Conservation (phyloP, 768 basidiomycete genomes). For the Rubroboletus satanas region DNA sequence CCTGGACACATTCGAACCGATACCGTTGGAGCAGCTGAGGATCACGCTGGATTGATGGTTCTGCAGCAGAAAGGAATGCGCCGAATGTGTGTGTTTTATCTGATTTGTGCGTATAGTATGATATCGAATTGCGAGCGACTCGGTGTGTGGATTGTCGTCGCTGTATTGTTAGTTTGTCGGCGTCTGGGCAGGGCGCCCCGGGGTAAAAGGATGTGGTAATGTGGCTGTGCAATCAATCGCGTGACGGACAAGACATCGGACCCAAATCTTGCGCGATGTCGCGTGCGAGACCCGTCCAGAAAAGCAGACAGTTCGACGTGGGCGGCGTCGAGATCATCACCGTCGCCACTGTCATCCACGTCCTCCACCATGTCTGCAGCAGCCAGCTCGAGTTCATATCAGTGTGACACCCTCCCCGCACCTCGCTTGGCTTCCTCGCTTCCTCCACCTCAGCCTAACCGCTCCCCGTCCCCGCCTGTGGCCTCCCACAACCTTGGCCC, state of each 20-base stretch:
- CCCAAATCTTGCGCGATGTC: constrained; percentile 30
- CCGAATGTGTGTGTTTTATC: constrained; percentile 20
- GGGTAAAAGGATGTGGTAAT: not conserved
- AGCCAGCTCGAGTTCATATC: constrained; percentile 33
- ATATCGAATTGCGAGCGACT: constrained; percentile 32
- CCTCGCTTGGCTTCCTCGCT: constrained; percentile 44
- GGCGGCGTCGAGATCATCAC: not conserved
- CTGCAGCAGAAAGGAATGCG: constrained; percentile 25
- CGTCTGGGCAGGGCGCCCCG: no score
- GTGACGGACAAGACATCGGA: not conserved
- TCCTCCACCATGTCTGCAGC: constrained; percentile 18
- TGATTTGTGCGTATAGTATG: constrained; percentile 36
- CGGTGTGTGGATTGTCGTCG: constrained; percentile 21
- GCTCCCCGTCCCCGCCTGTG: constrained; percentile 12
- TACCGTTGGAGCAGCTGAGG: constrained; percentile 93
- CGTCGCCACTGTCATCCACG: no score
- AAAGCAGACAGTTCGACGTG: not conserved
- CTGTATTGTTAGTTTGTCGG: constrained; percentile 26
- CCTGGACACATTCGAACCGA: constrained; percentile 90
- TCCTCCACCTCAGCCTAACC: not conserved
- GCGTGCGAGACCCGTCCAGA: constrained; percentile 28
- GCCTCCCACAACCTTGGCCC: not conserved
- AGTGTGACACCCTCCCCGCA: constrained; percentile 72
- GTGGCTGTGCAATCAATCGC: constrained; percentile 19
- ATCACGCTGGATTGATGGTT: constrained; percentile 83